Base-by-base conservation (phyloP, 106 monocot species). In the Chionographis japonica region DNA sequence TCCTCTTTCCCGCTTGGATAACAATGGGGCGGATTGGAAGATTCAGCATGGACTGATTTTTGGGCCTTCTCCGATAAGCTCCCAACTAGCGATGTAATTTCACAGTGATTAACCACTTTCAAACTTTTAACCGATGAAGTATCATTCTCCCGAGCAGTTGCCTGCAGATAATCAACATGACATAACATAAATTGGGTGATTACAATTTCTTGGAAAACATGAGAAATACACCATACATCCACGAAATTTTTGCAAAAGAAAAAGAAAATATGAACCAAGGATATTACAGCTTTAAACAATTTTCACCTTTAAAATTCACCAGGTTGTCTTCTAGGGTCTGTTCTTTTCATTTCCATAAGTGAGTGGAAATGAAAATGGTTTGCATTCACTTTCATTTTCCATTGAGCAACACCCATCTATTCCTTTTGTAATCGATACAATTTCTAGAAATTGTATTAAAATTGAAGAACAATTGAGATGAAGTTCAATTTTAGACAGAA, bases 161-260 rank as follows among this genome's bases (percentile, higher is more conserved):
- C 57, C 77, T 77, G 65, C 37, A 51, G 67, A 14, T 53, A 51
- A 67, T 9, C 49, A 52, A 35, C 15, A 67, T 53, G 7, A 56
- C 12, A 4, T 10, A 65, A 50, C 50, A 50, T 65, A n/a, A 63
- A 46, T n/a, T 19, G 36, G 6, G 27, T 13, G 50, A 49, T 37
- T 52, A 66, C 35, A 12, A 37, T 4, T 8, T 10, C 46, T 46
- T 11, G 19, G 49, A 50, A 50, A 43, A 17, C 3, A 6, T 46
- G 9, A 46, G 9, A 46, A 46, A 5, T 46, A 46, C 5, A 46
- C 46, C 9, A 10, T 46, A 6, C 27, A 55, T 65, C 43, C 27
- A 18, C 4, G 54, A 2, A 38, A 15, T 35, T 42, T 3, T 41
- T 19, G 14, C 43, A 13, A 42, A 57, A 65, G 8, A 52, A 56